These are phyloP conservation scores for Backusella sp. DNA, from an alignment of 192 early-diverging fungal species.

Conservation along the genomic window DNA sequence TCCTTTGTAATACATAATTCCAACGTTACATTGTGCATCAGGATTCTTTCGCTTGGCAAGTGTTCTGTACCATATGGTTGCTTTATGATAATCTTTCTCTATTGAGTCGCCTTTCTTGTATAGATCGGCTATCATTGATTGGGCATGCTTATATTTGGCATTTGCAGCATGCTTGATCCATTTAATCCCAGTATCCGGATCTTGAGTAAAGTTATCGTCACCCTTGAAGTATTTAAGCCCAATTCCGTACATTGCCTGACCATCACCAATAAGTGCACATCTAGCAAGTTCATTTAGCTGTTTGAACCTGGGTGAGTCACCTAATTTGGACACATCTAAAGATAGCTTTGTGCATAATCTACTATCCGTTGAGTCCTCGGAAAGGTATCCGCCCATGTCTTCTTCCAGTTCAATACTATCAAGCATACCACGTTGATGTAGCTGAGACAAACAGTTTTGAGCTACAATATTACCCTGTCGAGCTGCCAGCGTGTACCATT, in stretches of 20 bases:
- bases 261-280: too few relatives aligned
- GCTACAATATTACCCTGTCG: background rate
- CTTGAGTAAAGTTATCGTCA: background rate
- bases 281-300: too few relatives aligned
- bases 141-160: background rate
- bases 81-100: background rate
- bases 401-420: background rate
- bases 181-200: background rate
- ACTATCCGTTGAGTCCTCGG: background rate
- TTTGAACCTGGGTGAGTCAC: background rate
- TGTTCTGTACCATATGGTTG: background rate
- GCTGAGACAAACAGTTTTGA: background rate
- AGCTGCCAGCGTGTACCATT: background rate
- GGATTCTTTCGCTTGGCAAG: background rate
- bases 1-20: too few relatives aligned
- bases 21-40: background rate
- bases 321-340: background rate
- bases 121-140: background rate
- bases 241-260: background rate
- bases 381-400: background rate
- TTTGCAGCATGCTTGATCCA: background rate
- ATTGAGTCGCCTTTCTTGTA: too few relatives aligned
- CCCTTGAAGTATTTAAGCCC: background rate
- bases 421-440: background rate
- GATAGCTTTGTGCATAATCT: background rate